phyloP scores from a whole-genome alignment of 176 grass and related monocot species.

The Alopecurus myosuroides region DNA sequence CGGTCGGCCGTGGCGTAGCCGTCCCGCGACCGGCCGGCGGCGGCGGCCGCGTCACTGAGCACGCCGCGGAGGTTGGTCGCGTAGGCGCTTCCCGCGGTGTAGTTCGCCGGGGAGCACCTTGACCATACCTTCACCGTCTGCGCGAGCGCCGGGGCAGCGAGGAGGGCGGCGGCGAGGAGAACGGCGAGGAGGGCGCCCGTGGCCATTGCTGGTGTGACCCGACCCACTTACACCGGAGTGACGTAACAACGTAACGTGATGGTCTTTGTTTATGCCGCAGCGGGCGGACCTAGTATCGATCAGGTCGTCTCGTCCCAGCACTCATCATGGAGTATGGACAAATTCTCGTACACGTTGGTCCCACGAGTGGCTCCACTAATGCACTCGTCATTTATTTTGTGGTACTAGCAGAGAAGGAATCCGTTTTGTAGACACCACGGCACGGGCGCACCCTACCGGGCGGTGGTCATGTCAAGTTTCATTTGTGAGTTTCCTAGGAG shows the following conservation, averaged over 20 bases:
- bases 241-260: neutral
- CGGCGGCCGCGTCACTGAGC: neutral
- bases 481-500: too few species aligned
- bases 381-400: neutral
- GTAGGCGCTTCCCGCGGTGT: neutral
- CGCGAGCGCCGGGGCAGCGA: neutral
- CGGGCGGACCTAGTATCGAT: neutral
- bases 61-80: neutral
- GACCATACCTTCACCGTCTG: slow-evolving; percentile 15
- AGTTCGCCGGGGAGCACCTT: neutral
- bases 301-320: neutral
- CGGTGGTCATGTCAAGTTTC: too few species aligned
- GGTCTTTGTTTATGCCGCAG: neutral
- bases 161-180: neutral
- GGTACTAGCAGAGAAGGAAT: too few species aligned
- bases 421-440: too few species aligned
- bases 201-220: neutral
- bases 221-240: neutral
- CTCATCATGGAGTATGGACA: neutral
- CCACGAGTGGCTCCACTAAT: neutral
- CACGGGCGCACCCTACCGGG: too few species aligned
- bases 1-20: neutral
- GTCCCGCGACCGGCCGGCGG: neutral
- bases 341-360: neutral
- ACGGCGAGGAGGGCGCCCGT: neutral